Base-by-base conservation (phyloP, 225 moss, liverwort and hornwort species). In the Straminergon stramineum region DNA sequence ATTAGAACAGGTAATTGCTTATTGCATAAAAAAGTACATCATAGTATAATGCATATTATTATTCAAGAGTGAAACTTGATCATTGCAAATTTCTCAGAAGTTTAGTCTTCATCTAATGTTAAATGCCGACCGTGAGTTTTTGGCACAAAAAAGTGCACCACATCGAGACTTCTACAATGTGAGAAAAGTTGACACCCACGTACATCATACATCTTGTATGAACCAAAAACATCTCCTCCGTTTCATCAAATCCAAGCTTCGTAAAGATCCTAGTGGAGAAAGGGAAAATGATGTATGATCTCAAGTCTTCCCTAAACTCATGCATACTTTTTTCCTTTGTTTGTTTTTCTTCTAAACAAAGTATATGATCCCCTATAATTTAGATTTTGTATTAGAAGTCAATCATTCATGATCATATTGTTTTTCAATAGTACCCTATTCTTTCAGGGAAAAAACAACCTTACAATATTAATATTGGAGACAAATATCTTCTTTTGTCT, bases 121-220 rank as follows among this genome's bases (percentile, higher is more conserved):
- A 61, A 99, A 99, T 84, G 99, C 99, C 20, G 99, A 99, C 32
- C 96, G 99, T 6, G 97, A 99, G 75, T 99, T 99, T 89, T 89
- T 97, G 51, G 99, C 99, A 37, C 99, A 99, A 92, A 99, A 99
- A 81, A 99, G 95, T 95, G 99, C 99, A 75, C 99, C 99, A 15
- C 99, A 99, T 74, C 93, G 99, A 66, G 99, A 97, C 81, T 95
- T 99, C 20, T 99, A 99, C 71, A 99, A 99, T 86, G 99, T 99
- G 63, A 93, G 96, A 86, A 99, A 99, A 91, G 99, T 99, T 55
- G 99, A 99, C 85, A 99, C 99, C 20, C 99, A 99, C 9, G 99
- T 99, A 30, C 99, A 99, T 86, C 99, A 99, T 91, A 93, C 99
- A 23, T 99, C 99, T 24, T 99, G 97, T 90, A 99, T 99, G 99